Evolutionary conservation across 208 protist species (phyloP), one percentile per base, ranked within the genome.

Genomic region (Leptomonas pyrrhocoris): DNA sequence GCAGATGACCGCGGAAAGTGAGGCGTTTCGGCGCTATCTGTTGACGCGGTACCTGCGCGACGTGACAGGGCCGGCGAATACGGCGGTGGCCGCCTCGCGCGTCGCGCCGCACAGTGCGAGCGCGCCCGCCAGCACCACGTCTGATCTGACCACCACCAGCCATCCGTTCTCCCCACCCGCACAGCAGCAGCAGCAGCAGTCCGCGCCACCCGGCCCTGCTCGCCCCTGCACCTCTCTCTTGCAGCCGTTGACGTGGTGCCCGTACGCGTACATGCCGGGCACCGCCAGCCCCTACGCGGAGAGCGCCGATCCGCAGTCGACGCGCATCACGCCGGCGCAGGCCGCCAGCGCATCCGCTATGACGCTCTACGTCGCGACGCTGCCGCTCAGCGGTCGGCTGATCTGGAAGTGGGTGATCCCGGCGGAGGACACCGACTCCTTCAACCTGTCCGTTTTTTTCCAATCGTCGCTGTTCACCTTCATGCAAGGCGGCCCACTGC

Each of bases 361-460:
- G 75, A 66, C 73, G n/a, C 71, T 86, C 23, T 82, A 70, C 65
- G 77, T 73, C 23, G 40, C 84, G 0, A 57, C 36, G 48, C 69
- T 94, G 28, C 85, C 89, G 9, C 64, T 85, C 31, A 84, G 77
- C 16, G 73, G 81, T 19, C 73, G 76, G 5, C 63, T 71, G 38
- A 55, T 94, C 28, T 80, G 77, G 64, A 85, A 86, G 58, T 82
- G 83, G 67, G 78, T 84, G 16, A 64, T 94, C 18, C 89, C 89
- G 1, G 85, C 89, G 9, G 84, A 89, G 46, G 89, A 94, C 61
- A 76, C 64, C 4, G 84, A 84, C 38, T 70, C 54, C 30, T 94
- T 86, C 68, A 83, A 94, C 70, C 85, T 94, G 38, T 90, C 85
- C 48, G 65, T 80, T 50, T 86, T 89, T 56, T 94, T 94, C 70